phyloP scores from a whole-genome alignment of 345 rosid genomes.

The Euphorbia lathyris region DNA sequence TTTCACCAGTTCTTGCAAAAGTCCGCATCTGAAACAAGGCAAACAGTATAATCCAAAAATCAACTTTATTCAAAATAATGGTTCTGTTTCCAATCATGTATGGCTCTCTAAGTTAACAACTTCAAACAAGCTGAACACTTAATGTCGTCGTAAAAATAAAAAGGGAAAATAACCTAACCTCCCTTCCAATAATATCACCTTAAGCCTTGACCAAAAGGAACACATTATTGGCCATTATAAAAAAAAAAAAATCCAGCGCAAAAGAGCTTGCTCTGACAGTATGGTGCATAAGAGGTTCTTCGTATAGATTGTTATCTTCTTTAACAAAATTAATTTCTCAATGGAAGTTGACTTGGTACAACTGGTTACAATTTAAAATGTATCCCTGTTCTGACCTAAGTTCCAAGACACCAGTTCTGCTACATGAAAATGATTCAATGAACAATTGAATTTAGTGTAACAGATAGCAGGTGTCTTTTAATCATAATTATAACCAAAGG shows the following conservation, averaged over 20 bases:
- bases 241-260: too few relatives aligned
- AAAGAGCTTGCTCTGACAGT: not conserved
- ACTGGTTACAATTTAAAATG: too few relatives aligned
- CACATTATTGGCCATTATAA: not conserved
- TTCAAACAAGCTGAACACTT: not conserved
- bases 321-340: too few relatives aligned
- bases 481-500: not conserved
- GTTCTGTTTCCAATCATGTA: not conserved
- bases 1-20: slow-evolving; percentile 79
- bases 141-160: not conserved
- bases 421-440: too few relatives aligned
- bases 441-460: not conserved
- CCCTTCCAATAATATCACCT: not conserved
- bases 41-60: not conserved
- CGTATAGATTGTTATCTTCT: too few relatives aligned
- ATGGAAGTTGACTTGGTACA: too few relatives aligned
- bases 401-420: too few relatives aligned
- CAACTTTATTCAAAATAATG: not conserved
- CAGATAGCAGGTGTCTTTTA: not conserved
- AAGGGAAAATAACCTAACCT: not conserved
- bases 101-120: not conserved
- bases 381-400: too few relatives aligned
- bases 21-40: slow-evolving; percentile 62
- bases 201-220: not conserved
- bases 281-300: not conserved